Conservation (phyloP, 495 filamentous ascomycete genomes). For the Thozetella sp. region DNA sequence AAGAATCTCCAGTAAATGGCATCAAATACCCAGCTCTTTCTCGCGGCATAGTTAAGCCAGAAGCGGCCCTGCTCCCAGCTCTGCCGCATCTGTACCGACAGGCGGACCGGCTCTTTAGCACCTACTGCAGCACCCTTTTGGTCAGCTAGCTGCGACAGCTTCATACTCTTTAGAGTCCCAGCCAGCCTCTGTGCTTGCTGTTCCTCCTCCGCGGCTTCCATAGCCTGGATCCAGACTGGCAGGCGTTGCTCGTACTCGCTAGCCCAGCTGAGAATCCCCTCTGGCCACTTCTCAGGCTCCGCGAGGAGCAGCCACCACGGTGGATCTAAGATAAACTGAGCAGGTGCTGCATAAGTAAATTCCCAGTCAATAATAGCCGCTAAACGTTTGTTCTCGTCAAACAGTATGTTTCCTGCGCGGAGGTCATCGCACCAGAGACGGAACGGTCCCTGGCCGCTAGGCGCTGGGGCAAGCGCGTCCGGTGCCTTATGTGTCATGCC, state of each 20-base stretch:
- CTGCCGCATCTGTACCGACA: slow-evolving; percentile 40
- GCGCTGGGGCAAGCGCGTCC: background rate
- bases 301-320: slow-evolving; percentile 45
- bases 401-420: slow-evolving; percentile 25
- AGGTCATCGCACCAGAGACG: slow-evolving; percentile 25
- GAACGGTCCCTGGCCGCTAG: slow-evolving; percentile 12
- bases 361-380: slow-evolving; percentile 43
- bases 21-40: slow-evolving; percentile 43
- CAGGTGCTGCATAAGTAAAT: slow-evolving; percentile 43
- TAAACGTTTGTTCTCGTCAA: slow-evolving; percentile 36
- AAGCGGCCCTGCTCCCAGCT: slow-evolving; percentile 39
- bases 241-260: background rate
- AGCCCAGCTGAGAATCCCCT: background rate
- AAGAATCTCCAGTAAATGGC: slow-evolving; percentile 39
- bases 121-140: slow-evolving; percentile 15
- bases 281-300: slow-evolving; percentile 30
- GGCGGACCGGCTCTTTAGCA: slow-evolving; percentile 8
- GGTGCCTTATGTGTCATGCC: background rate
- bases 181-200: slow-evolving; percentile 34
- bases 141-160: slow-evolving; percentile 22
- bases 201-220: slow-evolving; percentile 14
- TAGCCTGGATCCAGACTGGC: background rate
- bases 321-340: slow-evolving; percentile 40
- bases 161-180: slow-evolving; percentile 29
- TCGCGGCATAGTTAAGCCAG: slow-evolving; percentile 42